Evolutionary conservation across 2,329 filamentous ascomycete species (phyloP), one percentile per base, ranked within the genome.

Genomic region (Cordyceps farinosa): DNA sequence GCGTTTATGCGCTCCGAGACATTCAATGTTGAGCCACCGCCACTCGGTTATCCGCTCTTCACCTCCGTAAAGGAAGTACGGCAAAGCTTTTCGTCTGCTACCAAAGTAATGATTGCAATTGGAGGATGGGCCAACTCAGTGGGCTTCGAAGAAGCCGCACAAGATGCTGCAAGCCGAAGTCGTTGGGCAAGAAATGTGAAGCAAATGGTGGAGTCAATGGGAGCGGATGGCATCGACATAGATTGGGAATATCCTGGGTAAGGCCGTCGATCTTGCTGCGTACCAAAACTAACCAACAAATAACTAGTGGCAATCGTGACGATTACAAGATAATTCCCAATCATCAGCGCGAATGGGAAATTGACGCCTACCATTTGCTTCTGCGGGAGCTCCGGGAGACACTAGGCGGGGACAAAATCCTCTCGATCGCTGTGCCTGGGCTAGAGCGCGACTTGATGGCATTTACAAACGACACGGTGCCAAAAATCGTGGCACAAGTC

Each of bases 51-150:
- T 75, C 80, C 82, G 0, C 72, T 88, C 6, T 87, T 87, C 67
- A 83, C 80, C 3, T 78, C 78, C 1, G 77, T 87, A 2, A 69
- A 72, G 3, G 71, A 78, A 13, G 77, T 81, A 15, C 82, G 85
- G 5, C 64, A 70, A 22, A 75, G 78, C 61, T 86, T 88, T 65
- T 74, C 74, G 7, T 64, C 74, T 0, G 78, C 78, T 32, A 87
- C 87, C 27, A 87, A 89, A 67, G 74, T 92, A 29, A 82, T 89
- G 77, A 80, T 92, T 44, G 88, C 90, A 27, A 85, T 92, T 66
- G 90, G 90, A 11, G 90, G 89, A 59, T 92, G 90, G 89, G 89
- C 88, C 0, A 87, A 91, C 65, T 87, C 83, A 0, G 72, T 74
- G 7, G 89, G 88, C 0, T 92, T 90, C 69, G 80, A 82, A 0